Conservation (phyloP, 768 basidiomycete species). For the Amanita molliuscula region DNA sequence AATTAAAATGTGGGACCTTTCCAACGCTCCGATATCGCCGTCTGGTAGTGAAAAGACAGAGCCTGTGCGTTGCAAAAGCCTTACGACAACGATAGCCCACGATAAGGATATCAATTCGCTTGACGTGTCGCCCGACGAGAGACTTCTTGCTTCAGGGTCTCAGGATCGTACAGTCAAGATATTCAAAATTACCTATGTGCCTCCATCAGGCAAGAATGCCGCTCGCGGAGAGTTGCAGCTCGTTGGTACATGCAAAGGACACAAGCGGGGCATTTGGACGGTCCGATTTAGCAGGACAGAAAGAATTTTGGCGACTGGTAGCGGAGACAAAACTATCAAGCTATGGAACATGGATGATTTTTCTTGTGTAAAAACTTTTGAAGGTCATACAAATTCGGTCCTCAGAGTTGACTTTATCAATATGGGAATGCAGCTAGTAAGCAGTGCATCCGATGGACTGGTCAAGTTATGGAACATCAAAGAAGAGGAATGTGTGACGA, state of each 20-base stretch:
- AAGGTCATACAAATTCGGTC: conserved; percentile 97
- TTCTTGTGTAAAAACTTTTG: conserved; percentile 91
- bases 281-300: conserved; percentile 83
- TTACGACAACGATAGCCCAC: conserved; percentile 84
- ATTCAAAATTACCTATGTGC: conserved; percentile 59
- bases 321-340: conserved; percentile 90
- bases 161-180: conserved; percentile 94
- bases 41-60: conserved; percentile 15
- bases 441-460: conserved; percentile 86
- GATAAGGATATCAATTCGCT: conserved; percentile 99
- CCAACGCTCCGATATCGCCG: conserved; percentile 26
- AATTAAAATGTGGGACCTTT: conserved; percentile 98
- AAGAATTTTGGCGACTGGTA: conserved; percentile 82
- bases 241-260: conserved; percentile 86
- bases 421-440: conserved; percentile 76
- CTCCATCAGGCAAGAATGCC: conserved; percentile 26
- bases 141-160: conserved; percentile 83
- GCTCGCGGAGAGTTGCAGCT: conserved; percentile 63
- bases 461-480: conserved; percentile 93
- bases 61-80: conserved; percentile 51
- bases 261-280: conserved; percentile 94
- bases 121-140: conserved; percentile 86
- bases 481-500: conserved; percentile 79
- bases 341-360: conserved; percentile 93
- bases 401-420: conserved; percentile 87